Evolutionary conservation across 352 stramenopile genomes (phyloP).

Genomic region (Globisporangium canariense): DNA sequence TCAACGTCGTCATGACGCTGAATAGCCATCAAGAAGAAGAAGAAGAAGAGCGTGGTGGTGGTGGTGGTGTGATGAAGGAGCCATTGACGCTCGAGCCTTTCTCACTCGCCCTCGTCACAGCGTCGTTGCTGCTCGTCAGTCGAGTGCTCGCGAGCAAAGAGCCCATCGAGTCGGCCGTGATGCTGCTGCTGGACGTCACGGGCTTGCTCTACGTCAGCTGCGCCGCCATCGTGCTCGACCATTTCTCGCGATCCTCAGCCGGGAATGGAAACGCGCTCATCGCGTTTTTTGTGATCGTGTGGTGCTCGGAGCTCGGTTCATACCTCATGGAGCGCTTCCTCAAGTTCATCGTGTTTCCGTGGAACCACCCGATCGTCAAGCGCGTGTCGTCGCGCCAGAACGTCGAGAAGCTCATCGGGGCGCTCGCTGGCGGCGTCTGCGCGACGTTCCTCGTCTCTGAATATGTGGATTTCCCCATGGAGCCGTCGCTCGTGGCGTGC

Average conservation of each 20-base stretch:
- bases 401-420: slow-evolving; percentile 51
- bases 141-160: slow-evolving; percentile 59
- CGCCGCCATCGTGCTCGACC: slow-evolving; percentile 40
- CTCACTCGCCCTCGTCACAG: slow-evolving; percentile 39
- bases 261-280: slow-evolving; percentile 20
- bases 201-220: slow-evolving; percentile 49
- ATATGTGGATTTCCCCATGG: slow-evolving; percentile 41
- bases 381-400: slow-evolving; percentile 56
- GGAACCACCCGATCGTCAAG: slow-evolving; percentile 46
- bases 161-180: slow-evolving; percentile 52
- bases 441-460: slow-evolving; percentile 27
- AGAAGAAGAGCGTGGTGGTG: slow-evolving; percentile 4
- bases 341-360: slow-evolving; percentile 46
- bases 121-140: slow-evolving; percentile 40
- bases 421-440: slow-evolving; percentile 33
- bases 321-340: slow-evolving; percentile 48
- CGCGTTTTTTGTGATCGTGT: slow-evolving; percentile 52
- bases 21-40: not conserved
- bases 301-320: slow-evolving; percentile 49
- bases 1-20: slow-evolving; percentile 43
- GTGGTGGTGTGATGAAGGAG: slow-evolving; percentile 2
- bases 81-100: slow-evolving; percentile 51
- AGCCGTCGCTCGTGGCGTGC: slow-evolving; percentile 25
- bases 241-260: slow-evolving; percentile 36
- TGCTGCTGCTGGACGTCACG: slow-evolving; percentile 49